Evolutionary conservation across 345 rosid species (phyloP), one percentile per base, ranked within the genome.

Genomic region (Schrenkiella parvula): DNA sequence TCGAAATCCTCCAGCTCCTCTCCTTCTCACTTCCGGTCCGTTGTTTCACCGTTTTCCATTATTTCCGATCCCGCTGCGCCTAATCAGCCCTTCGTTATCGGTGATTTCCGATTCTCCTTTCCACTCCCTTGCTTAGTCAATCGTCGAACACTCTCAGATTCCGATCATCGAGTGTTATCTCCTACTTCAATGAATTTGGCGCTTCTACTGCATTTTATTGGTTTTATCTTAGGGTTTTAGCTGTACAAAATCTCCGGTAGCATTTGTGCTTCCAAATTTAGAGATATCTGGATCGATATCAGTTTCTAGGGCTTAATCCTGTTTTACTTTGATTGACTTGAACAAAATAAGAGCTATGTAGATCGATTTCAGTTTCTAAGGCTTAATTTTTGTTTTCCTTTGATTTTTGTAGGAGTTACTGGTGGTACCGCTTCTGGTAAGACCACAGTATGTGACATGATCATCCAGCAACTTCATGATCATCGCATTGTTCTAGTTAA

Each of bases 361-460:
- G 10, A 31, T 64, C 15, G 21, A 32, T 21, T 25, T 28, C 42
- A 26, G 34, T 55, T 31, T 37, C 22, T 50, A n/a, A 13, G 29
- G 69, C 22, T 23, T 68, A 17, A 18, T 46, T 31, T 3, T 44
- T 67, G 13, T 6, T 59, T 5, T 38, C 4, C 3, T 46, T 55
- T 18, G 47, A 31, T 35, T 54, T 32, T 25, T 68, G 56, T 78
- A 95, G 98, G 99, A 69, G 99, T 95, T 25, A 90, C 95, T 7
- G 99, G 99, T 55, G 99, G 99, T 75, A 95, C 98, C 5, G 98
- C 99, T 79, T 95, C 99, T 0, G 99, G 99, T 38, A 95, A 95
- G 81, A 95, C 99, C 9, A 95, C 98, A 0, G 99, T 95, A 17
- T 95, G 99, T 74, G 99, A 95, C 75, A 92, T 92, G 99, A 95